A percentile compares a stretch with the other conserved stretches of the same genome.
Evolutionary conservation across 306 rosid genomes (phyloP).

Genomic region (Casuarina equisetifolia): DNA sequence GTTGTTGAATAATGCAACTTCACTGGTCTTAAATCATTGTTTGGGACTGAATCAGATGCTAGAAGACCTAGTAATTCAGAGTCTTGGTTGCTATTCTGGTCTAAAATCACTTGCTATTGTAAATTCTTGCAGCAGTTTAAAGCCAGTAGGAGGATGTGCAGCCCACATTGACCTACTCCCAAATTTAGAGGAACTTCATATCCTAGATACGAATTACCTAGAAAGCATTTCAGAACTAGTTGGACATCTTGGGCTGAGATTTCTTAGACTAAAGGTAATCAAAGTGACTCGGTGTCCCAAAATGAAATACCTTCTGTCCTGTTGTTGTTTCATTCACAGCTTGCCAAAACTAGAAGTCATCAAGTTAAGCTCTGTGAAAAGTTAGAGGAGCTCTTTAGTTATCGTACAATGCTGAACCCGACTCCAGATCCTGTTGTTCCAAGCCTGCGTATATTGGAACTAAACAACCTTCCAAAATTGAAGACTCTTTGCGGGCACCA

Average conservation of each 20-base stretch:
- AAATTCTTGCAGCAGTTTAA: background rate
- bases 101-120: slow-evolving; percentile 16
- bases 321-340: background rate
- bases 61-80: slow-evolving; percentile 5
- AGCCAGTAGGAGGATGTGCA: slow-evolving; percentile 20
- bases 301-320: slow-evolving; percentile 6
- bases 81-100: background rate
- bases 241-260: slow-evolving; percentile 20
- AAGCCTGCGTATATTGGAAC: slow-evolving; percentile 1
- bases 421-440: slow-evolving; percentile 18
- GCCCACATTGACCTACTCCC: slow-evolving; percentile 20
- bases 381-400: slow-evolving; percentile 16
- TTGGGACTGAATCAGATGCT: slow-evolving; percentile 13
- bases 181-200: slow-evolving; percentile 17
- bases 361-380: slow-evolving; percentile 4
- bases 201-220: background rate
- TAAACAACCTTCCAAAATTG: slow-evolving; percentile 11
- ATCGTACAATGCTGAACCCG: background rate
- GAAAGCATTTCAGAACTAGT: slow-evolving; percentile 18
- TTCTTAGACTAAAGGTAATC: slow-evolving; percentile 15
- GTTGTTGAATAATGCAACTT: slow-evolving; percentile 9
- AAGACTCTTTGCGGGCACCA: slow-evolving; percentile 3
- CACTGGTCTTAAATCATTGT: slow-evolving; percentile 8
- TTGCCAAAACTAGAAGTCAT: slow-evolving; percentile 21
- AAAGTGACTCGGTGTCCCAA: slow-evolving; percentile 2